phyloP scores from a whole-genome alignment of 192 early-diverging fungal species.

The Gamsiella multidivaricata region DNA sequence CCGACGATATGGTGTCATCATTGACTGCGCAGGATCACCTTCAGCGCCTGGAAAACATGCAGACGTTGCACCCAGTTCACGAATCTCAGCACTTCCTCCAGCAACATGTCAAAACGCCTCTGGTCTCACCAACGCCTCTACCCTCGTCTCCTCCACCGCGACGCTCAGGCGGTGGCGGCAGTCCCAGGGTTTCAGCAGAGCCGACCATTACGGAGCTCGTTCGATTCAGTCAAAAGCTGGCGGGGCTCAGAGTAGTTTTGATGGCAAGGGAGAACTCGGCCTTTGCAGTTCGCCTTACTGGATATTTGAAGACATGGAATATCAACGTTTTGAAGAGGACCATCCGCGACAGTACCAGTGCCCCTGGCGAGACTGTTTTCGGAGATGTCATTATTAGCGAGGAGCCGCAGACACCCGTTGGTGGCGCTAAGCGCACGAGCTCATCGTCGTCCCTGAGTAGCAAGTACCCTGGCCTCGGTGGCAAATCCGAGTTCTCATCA shows the following conservation, averaged over 20 bases:
- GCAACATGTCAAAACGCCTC: constrained; percentile 30
- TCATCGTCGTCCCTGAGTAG: constrained; percentile 23
- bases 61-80: constrained; percentile 23
- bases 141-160: constrained; percentile 32
- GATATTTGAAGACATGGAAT: constrained; percentile 64
- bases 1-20: constrained; percentile 9
- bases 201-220: constrained; percentile 62
- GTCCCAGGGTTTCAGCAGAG: constrained; percentile 56
- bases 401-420: constrained; percentile 7
- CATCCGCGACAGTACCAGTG: not conserved
- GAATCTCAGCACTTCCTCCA: constrained; percentile 36
- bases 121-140: constrained; percentile 24
- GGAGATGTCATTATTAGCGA: not conserved
- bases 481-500: not conserved
- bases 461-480: not conserved
- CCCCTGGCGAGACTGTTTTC: not conserved
- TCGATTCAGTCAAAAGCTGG: constrained; percentile 52
- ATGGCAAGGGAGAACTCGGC: constrained; percentile 61
- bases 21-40: constrained; percentile 6
- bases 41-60: constrained; percentile 31
- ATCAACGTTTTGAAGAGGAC: constrained; percentile 52
- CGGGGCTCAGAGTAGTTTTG: constrained; percentile 59
- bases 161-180: constrained; percentile 19
- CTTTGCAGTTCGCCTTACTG: constrained; percentile 64
- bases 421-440: constrained; percentile 23